phyloP scores from a whole-genome alignment of 2,329 filamentous ascomycete species.

The Fusarium robinianum region DNA sequence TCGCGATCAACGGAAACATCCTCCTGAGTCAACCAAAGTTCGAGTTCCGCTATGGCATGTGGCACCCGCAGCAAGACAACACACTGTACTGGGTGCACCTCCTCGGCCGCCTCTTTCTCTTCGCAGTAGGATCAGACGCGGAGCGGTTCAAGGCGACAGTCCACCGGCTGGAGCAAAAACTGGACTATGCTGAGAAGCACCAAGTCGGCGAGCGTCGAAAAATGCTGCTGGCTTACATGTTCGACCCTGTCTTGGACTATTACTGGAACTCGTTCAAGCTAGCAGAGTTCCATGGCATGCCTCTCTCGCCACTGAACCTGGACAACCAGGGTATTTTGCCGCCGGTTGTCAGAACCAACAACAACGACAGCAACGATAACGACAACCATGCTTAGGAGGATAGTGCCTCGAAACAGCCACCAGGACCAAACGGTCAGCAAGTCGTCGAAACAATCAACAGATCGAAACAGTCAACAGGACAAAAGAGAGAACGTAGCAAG shows the following conservation, averaged over 20 bases:
- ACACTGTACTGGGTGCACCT: constrained; percentile 24
- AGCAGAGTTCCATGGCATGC: constrained; percentile 1
- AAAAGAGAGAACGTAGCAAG: too few relatives aligned
- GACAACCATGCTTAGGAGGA: background rate
- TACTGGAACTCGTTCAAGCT: constrained; percentile 16
- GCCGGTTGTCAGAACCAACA: background rate
- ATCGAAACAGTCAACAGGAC: too few relatives aligned
- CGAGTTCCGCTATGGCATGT: constrained; percentile 18
- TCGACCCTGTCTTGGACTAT: constrained; percentile 11
- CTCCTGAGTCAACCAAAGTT: constrained; percentile 12
- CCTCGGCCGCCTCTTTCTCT: constrained; percentile 18
- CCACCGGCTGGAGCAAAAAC: too few relatives aligned
- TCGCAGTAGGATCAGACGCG: constrained; percentile 1
- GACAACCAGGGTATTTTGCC: constrained; percentile 13
- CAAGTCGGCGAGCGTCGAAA: constrained; percentile 11
- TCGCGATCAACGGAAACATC: constrained; percentile 4
- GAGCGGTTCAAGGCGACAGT: constrained; percentile 8
- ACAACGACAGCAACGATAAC: background rate
- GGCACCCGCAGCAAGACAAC: constrained; percentile 19
- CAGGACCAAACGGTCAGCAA: too few relatives aligned
- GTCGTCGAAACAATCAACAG: too few relatives aligned
- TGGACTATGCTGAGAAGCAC: too few relatives aligned
- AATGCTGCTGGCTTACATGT: constrained; percentile 8
- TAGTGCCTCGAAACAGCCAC: background rate
- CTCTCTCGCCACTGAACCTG: constrained; percentile 7